Base-by-base conservation (phyloP, 2,329 filamentous ascomycete species). In the Curvularia eragrostidis region DNA sequence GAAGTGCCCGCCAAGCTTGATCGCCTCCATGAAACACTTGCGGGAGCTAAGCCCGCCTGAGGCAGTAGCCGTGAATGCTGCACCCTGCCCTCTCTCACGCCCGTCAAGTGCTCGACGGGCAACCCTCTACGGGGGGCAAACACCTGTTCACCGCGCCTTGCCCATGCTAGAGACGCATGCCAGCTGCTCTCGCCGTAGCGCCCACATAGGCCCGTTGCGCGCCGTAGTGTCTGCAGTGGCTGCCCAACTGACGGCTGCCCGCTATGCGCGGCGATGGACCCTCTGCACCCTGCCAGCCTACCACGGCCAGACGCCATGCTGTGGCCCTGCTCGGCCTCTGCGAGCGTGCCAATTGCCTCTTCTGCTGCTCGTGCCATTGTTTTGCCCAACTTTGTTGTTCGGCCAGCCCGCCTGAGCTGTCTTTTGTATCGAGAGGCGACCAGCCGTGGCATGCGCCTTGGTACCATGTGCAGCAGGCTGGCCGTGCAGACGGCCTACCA, bases 1-100 rank as follows among this genome's bases (percentile, higher is more conserved):
- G 62, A 59, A 58, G 58, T 56, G 63, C 56, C 3, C 52, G 64
- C 63, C 65, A 65, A 67, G 63, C 51, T 36, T 55, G 63, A 68
- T 68, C 62, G 63, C 49, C 64, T 58, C 49, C 52, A 55, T 66
- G 65, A 67, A 66, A 67, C 63, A 57, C 59, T 51, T 54, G 62
- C 64, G 64, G 63, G 59, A 62, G 62, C 65, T 67, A 65, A 49
- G 39, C 58, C 59, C 58, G 58, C 50, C 58, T 60, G 48, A 54
- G 60, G 48, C 32, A 53, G 58, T 53, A 58, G 53, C 51, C 60
- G 57, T 56, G 51, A 39, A 58, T 48, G 52, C 50, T 50, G 13
- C 32, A 34, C 12, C 41, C 41, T 24, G 23, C 15, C 13, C 12
- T 13, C 4, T 9, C 12, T n/a, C 15, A 5, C 13, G n/a, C 13